Conservation (phyloP, 306 rosid species). For the Glycine soja region DNA sequence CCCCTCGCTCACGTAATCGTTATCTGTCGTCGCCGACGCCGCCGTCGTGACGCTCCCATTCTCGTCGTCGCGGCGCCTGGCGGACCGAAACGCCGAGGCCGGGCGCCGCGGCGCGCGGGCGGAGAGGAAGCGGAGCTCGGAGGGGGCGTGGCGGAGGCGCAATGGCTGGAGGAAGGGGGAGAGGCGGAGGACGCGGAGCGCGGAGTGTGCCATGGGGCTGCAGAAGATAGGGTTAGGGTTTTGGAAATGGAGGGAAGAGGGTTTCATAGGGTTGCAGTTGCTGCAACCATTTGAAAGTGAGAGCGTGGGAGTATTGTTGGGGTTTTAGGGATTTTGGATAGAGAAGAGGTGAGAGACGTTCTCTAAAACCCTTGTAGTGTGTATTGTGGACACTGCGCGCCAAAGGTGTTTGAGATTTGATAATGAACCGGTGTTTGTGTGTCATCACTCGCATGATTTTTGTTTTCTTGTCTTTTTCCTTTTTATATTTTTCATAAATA, state of each 20-base stretch:
- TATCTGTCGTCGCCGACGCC: slow-evolving; percentile 43
- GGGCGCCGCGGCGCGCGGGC: slow-evolving; percentile 40
- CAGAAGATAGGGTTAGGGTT: slow-evolving; percentile 26
- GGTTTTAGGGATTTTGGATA: slow-evolving; percentile 44
- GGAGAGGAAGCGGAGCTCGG: slow-evolving; percentile 71
- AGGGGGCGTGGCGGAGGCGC: slow-evolving; percentile 47
- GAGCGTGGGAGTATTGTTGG: neutral
- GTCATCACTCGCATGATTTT: too few relatives aligned
- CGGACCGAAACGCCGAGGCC: slow-evolving; percentile 8
- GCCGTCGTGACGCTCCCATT: slow-evolving; percentile 63
- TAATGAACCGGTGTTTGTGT: too few relatives aligned
- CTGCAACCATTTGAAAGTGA: neutral
- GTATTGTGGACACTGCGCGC: neutral
- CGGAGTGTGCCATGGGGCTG: slow-evolving; percentile 66
- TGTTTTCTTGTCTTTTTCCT: too few relatives aligned
- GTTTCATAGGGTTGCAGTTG: neutral
- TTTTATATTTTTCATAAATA: too few relatives aligned
- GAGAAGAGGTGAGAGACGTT: neutral
- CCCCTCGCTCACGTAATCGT: slow-evolving; percentile 40
- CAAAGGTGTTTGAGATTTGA: too few relatives aligned
- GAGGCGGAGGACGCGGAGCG: slow-evolving; percentile 68
- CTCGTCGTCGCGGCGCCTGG: slow-evolving; percentile 56
- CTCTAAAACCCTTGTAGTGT: slow-evolving; percentile 11
- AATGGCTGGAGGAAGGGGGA: slow-evolving; percentile 44
- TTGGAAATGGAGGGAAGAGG: neutral